These are phyloP conservation scores for Periconia digitata DNA, from an alignment of 2,329 filamentous ascomycete genomes.

Conservation along the genomic window DNA sequence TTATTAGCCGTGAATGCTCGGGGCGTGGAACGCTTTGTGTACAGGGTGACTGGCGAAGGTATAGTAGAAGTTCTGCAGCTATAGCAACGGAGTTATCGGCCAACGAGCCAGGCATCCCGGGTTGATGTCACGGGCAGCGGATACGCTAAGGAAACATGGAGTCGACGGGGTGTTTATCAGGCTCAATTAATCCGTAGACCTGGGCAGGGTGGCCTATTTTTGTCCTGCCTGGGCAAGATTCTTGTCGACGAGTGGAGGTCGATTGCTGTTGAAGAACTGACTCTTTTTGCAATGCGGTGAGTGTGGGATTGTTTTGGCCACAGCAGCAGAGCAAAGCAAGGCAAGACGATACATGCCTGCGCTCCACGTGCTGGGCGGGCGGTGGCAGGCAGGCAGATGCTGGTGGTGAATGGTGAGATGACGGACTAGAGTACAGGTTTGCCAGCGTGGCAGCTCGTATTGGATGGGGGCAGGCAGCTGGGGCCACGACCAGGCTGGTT, in stretches of 20 bases:
- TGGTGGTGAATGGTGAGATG: no score
- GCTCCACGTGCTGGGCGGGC: neutral
- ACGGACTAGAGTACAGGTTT: neutral
- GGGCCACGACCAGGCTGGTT: slow-evolving; percentile 16
- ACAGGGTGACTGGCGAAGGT: slow-evolving; percentile 20
- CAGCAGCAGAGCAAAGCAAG: neutral
- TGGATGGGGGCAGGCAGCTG: neutral
- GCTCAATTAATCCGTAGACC: neutral
- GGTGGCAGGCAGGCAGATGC: neutral
- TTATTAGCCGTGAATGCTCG: slow-evolving; percentile 26
- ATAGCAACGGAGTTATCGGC: slow-evolving; percentile 8
- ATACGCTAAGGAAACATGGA: neutral
- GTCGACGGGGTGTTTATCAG: neutral
- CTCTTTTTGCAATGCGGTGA: no score
- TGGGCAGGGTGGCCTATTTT: no score
- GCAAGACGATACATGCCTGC: neutral
- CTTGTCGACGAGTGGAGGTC: no score
- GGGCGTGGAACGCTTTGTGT: slow-evolving; percentile 17
- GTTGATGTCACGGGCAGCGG: neutral
- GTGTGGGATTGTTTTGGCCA: neutral
- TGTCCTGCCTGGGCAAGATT: no score
- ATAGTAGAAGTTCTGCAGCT: no score
- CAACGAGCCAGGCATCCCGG: slow-evolving; percentile 5
- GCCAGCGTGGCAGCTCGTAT: no score
- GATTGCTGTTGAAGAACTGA: no score